These are phyloP conservation scores for sorghum (Sorghum bicolor) DNA, from an alignment of 176 grass and related monocot species.

Conservation along the genomic window Sorghum_bicolor_NCBIv3 NC_012871.2:75070001-75070500, in stretches of 20 bases:
- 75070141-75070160: conserved; percentile 53
- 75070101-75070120: conserved; percentile 52
- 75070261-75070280: conserved; percentile 71
- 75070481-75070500: conserved; percentile 64
- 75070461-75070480: conserved; percentile 38
- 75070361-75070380: conserved; percentile 53
- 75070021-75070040: conserved; percentile 43
- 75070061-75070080: conserved; percentile 38
- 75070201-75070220: conserved; percentile 55
- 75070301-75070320: conserved; percentile 33
- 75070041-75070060: conserved; percentile 45
- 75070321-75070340: conserved; percentile 27
- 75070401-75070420: conserved; percentile 53
- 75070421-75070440: conserved; percentile 39
- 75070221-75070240: conserved; percentile 71
- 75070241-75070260: conserved; percentile 39
- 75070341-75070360: conserved; percentile 31
- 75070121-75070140: conserved; percentile 33
- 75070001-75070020: conserved; percentile 33
- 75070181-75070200: conserved; percentile 68
- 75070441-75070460: conserved; percentile 42
- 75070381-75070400: conserved; percentile 50
- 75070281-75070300: conserved; percentile 40
- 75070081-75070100: conserved; percentile 53
- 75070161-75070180: conserved; percentile 57